Evolutionary conservation across 495 filamentous ascomycete genomes (phyloP), one percentile per base, ranked within the genome.

Genomic region (Pseudevernia furfuracea): DNA sequence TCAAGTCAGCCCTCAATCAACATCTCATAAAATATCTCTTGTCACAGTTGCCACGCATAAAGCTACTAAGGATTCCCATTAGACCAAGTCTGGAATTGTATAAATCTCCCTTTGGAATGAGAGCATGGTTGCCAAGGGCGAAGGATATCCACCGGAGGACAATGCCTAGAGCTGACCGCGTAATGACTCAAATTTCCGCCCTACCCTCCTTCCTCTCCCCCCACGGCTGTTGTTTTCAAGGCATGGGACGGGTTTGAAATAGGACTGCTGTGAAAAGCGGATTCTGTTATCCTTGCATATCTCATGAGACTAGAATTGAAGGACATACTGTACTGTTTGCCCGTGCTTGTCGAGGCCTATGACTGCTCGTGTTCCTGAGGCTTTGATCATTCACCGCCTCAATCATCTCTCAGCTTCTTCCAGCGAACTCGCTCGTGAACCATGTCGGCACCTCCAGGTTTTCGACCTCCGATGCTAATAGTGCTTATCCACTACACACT

Each of bases 281-380:
- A 19, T 9, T 59, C 9, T 49, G 62, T 64, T 64, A 59, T 49
- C 53, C 32, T 59, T 59, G 55, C 39, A 48, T 58, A 25, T 41
- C 30, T 64, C 37, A 30, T 14, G n/a, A 64, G 28, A n/a, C 55
- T 38, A 59, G 62, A 34, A 19, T 48, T 46, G 62, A 41, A 59
- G 41, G 53, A 59, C 62, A 59, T 64, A 64, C 62, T 64, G 30
- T 59, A 37, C 34, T 64, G 55, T 30, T 59, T 30, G 43, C 21
- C 41, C 43, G 19, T 32, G 34, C 39, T 10, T 48, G 34, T 55
- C 36, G 30, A 25, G 25, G 36, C 14, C 15, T 43, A 34, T 36
- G 36, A 17, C 19, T 15, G 3, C 34, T 52, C 41, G 30, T 14
- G 6, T 49, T 23, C 55, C 30, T 23, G 2, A 17, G 3, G 23